Percentiles rank a stretch among this genome's conserved stretches.
Conservation (phyloP, 2,329 filamentous ascomycete genomes). For the Scortechinia acanthostroma region DNA sequence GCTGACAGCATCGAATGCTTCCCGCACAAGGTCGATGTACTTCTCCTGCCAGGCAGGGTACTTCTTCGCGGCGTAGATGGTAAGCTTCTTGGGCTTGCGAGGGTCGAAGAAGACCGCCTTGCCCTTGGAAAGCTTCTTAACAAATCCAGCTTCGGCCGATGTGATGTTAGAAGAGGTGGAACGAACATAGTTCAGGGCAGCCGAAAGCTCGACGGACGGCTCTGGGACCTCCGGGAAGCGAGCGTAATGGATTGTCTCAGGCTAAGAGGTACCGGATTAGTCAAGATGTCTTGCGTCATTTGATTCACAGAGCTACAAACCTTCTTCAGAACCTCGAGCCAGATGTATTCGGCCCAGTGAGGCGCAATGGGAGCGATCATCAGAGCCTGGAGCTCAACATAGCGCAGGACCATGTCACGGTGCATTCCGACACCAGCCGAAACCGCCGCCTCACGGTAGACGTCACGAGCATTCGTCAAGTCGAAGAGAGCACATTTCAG, state of each 20-base stretch:
- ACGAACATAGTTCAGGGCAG: constrained; percentile 77
- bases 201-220: constrained; percentile 61
- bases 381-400: constrained; percentile 79
- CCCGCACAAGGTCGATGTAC: constrained; percentile 73
- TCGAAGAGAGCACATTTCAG: constrained; percentile 84
- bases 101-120: constrained; percentile 81
- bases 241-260: constrained; percentile 71
- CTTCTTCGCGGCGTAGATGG: constrained; percentile 71
- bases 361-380: constrained; percentile 79
- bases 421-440: constrained; percentile 81
- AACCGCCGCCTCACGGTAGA: constrained; percentile 77
- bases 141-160: constrained; percentile 73
- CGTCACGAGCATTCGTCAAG: constrained; percentile 79
- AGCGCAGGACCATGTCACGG: constrained; percentile 69
- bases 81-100: constrained; percentile 84
- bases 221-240: constrained; percentile 66
- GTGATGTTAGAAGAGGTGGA: constrained; percentile 68
- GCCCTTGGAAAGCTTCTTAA: constrained; percentile 89
- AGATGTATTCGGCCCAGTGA: constrained; percentile 91
- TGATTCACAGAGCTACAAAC: not conserved
- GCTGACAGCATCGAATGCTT: constrained; percentile 50
- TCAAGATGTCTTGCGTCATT: not conserved
- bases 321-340: constrained; percentile 82
- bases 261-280: constrained; percentile 5
- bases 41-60: constrained; percentile 90